Percentiles rank a stretch among this genome's conserved stretches.
Conservation (phyloP, 2,329 filamentous ascomycete species). For the Monilinia laxa region DNA sequence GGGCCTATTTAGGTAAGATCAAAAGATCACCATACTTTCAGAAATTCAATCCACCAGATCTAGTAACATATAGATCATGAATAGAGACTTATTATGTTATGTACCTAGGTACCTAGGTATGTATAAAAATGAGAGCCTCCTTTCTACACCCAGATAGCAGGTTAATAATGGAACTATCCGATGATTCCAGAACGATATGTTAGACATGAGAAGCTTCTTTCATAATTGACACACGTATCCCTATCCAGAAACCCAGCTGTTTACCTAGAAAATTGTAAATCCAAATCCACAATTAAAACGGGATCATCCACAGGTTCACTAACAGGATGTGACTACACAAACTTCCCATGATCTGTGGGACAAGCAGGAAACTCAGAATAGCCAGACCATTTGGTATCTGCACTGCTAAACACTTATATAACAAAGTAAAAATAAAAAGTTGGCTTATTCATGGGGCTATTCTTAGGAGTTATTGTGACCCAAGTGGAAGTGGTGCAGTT, state of each 20-base stretch:
- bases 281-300: not conserved
- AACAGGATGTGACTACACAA: not conserved
- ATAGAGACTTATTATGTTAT: not conserved
- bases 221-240: not conserved
- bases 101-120: not conserved
- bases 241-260: not conserved
- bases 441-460: too few species aligned
- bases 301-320: not conserved
- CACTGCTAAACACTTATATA: too few species aligned
- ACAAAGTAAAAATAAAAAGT: too few species aligned
- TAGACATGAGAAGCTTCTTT: not conserved
- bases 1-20: too few species aligned
- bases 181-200: not conserved
- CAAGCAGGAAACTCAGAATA: too few species aligned
- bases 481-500: too few species aligned
- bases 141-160: not conserved
- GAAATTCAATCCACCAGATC: not conserved
- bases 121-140: not conserved
- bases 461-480: too few species aligned
- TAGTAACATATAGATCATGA: not conserved
- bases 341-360: not conserved
- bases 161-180: not conserved
- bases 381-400: too few species aligned
- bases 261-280: not conserved
- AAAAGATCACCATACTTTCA: too few species aligned